These are phyloP conservation scores for Mortierella hygrophila DNA, from an alignment of 192 early-diverging fungal genomes.

Conservation along the genomic window DNA sequence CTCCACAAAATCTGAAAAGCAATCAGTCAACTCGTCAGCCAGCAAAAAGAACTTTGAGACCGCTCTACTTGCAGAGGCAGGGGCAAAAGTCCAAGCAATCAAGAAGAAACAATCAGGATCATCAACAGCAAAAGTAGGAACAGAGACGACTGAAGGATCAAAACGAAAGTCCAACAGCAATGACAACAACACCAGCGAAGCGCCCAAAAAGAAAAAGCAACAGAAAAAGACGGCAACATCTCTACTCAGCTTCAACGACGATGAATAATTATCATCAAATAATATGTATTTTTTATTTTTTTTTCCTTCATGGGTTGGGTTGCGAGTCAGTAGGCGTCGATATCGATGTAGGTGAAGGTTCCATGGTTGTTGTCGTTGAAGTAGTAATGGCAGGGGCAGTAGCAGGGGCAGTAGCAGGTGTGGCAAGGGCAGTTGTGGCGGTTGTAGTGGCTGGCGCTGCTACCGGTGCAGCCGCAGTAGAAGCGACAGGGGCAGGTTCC, in stretches of 20 bases:
- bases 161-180: neutral
- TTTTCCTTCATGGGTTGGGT: constrained; percentile 5
- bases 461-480: neutral
- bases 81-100: constrained; percentile 21
- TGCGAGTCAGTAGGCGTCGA: constrained; percentile 3
- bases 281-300: neutral
- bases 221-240: constrained; percentile 23
- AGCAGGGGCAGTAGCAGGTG: neutral
- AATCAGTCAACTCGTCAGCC: neutral
- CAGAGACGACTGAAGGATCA: neutral
- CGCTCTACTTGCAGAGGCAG: constrained; percentile 20
- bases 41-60: constrained; percentile 39
- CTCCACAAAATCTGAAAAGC: neutral
- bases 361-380: neutral
- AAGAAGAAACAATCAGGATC: constrained; percentile 24
- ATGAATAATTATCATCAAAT: constrained; percentile 27
- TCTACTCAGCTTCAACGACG: constrained; percentile 43
- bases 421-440: neutral
- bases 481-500: neutral
- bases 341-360: constrained; percentile 5
- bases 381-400: neutral
- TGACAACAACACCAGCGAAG: neutral
- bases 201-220: constrained; percentile 28
- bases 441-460: neutral
- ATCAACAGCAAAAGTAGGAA: neutral